Conservation (phyloP, 768 basidiomycete genomes). For the Mrakia blollopis region DNA sequence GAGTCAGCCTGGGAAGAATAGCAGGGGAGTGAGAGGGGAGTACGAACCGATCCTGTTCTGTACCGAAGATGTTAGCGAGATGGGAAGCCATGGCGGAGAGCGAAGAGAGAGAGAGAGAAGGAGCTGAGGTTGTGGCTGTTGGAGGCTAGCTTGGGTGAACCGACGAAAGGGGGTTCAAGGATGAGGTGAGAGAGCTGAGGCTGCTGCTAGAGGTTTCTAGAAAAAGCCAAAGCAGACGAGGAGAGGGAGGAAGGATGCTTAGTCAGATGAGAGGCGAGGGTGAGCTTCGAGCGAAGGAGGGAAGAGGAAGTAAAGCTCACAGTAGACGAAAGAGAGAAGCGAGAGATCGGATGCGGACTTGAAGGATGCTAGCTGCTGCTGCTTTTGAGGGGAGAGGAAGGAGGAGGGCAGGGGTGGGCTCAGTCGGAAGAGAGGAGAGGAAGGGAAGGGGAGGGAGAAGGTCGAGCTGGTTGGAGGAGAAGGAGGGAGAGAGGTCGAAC, state of each 20-base stretch:
- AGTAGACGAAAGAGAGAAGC: not conserved
- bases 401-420: not conserved
- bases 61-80: conserved; percentile 68
- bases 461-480: not conserved
- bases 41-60: conserved; percentile 51
- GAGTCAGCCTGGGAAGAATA: too few relatives aligned
- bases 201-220: not conserved
- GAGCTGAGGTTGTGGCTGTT: too few relatives aligned
- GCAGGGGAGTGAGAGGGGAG: too few relatives aligned
- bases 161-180: too few relatives aligned
- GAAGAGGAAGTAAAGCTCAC: not conserved
- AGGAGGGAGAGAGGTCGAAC: not conserved
- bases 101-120: not conserved
- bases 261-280: not conserved
- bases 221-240: not conserved
- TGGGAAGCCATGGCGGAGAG: conserved; percentile 28
- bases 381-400: not conserved
- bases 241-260: not conserved
- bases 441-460: not conserved
- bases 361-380: not conserved
- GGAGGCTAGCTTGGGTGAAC: too few relatives aligned
- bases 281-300: not conserved
- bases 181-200: too few relatives aligned
- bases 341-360: too few relatives aligned
- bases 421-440: not conserved